These are phyloP conservation scores for Sporisorium reilianum DNA, from an alignment of 1,284 basidiomycete genomes.

Conservation along the genomic window DNA sequence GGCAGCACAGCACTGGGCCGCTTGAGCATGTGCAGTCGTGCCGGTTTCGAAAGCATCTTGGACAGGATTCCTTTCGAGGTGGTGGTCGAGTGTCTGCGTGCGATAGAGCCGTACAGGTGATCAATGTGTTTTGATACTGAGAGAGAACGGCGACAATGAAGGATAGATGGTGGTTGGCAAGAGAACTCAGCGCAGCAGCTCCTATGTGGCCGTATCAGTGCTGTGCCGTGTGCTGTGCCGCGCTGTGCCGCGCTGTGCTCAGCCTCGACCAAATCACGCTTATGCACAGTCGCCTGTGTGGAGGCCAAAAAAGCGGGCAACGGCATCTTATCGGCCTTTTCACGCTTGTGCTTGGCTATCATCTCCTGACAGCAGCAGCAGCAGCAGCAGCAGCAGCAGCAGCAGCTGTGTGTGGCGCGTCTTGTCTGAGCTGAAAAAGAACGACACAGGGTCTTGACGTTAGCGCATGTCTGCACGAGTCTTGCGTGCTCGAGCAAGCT, in stretches of 20 bases:
- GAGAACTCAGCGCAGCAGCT: background rate
- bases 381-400: too few relatives aligned
- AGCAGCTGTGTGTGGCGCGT: conserved; percentile 5
- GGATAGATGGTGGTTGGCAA: background rate
- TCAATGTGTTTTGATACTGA: background rate
- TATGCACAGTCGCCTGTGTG: conserved; percentile 11
- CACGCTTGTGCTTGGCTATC: background rate
- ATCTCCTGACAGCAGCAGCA: too few relatives aligned
- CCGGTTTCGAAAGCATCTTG: conserved; percentile 35
- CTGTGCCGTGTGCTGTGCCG: too few relatives aligned
- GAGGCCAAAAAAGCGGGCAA: conserved; percentile 10
- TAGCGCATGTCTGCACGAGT: background rate
- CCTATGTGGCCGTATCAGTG: background rate
- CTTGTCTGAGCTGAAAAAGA: conserved; percentile 9
- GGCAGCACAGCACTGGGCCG: conserved; percentile 7
- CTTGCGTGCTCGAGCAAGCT: conserved; percentile 11
- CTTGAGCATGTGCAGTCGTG: conserved; percentile 17
- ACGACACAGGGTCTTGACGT: background rate
- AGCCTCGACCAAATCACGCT: conserved; percentile 6
- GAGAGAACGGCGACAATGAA: background rate
- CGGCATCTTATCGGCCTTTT: conserved; percentile 23
- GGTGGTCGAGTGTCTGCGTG: background rate
- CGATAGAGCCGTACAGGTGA: too few relatives aligned
- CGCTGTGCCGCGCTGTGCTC: background rate
- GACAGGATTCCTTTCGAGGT: background rate